Evolutionary conservation across 768 basidiomycete genomes (phyloP), one percentile per base, ranked within the genome.

Genomic region (Lentinula sp.): DNA sequence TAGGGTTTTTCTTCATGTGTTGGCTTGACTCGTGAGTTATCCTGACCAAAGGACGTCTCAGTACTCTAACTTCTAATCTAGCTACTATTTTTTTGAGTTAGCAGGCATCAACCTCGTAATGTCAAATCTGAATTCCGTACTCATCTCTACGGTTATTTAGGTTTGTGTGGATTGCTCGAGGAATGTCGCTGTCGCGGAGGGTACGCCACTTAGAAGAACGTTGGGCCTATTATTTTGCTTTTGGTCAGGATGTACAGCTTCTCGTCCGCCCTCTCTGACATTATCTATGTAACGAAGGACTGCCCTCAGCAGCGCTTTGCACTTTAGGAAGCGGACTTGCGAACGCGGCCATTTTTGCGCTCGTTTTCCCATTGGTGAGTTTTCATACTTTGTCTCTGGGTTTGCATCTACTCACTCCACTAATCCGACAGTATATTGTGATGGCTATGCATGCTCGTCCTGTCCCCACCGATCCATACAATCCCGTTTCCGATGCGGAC

Each of bases 1-100:
- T 80, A 5, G 82, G 84, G 31, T 90, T 93, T 68, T 70, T 83
- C 5, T 95, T 93, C 68, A 73, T 93, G 61, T 93, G 90, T 67
- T 92, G 93, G 88, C 80, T 94, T 49, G 87, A 95, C 70, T 80
- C 93, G 88, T 94, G 72, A 80, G 91, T 88, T 35, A 10, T 8
- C 23, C 28, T 11, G 5, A 28, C 15, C 37, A 31, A 39, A 11
- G 21, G 23, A 15, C 6, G 9, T 13, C 39, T 23, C 23, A 23
- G 23, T 11, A 11, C 9, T 40, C 23, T 16, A 37, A 15, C 16
- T 8, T 13, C 13, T 8, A 3, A 10, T 23, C 21, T 65, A 93
- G 91, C 51, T 95, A 93, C 71, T 95, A 95, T 73, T 93, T 88
- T 72, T 95, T 94, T 67, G 93, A 95, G 91, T 93, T 69, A 74